Evolutionary conservation across 305 asterid genomes (phyloP).

Genomic region (Petunia hybrid): DNA sequence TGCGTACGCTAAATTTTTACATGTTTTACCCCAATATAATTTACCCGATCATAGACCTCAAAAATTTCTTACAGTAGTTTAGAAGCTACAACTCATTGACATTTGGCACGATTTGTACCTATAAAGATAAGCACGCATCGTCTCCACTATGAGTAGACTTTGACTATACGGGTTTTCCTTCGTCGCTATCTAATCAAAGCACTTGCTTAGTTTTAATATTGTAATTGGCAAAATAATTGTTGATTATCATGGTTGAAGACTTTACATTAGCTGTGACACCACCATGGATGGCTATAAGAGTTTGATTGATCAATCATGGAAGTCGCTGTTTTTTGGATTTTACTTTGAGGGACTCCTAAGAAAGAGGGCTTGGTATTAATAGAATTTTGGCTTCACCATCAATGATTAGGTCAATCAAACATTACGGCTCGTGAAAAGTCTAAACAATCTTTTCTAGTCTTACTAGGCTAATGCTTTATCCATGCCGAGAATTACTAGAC

Average conservation of each 20-base stretch:
- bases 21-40: not conserved
- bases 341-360: not conserved
- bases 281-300: slow-evolving; percentile 34
- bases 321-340: not conserved
- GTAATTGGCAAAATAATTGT: slow-evolving; percentile 3
- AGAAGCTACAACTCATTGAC: not conserved
- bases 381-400: not conserved
- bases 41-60: not conserved
- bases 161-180: not conserved
- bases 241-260: slow-evolving; percentile 16
- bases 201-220: not conserved
- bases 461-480: not conserved
- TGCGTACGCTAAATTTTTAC: too few species aligned
- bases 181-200: not conserved
- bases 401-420: slow-evolving; percentile 26
- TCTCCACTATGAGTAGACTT: not conserved
- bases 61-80: not conserved
- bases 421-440: not conserved
- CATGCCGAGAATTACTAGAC: slow-evolving; percentile 8
- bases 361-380: not conserved
- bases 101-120: not conserved
- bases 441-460: not conserved
- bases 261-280: slow-evolving; percentile 38
- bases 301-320: slow-evolving; percentile 5
- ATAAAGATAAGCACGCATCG: not conserved